Evolutionary conservation across 768 basidiomycete species (phyloP).

Genomic region (Polyporus arcularius): DNA sequence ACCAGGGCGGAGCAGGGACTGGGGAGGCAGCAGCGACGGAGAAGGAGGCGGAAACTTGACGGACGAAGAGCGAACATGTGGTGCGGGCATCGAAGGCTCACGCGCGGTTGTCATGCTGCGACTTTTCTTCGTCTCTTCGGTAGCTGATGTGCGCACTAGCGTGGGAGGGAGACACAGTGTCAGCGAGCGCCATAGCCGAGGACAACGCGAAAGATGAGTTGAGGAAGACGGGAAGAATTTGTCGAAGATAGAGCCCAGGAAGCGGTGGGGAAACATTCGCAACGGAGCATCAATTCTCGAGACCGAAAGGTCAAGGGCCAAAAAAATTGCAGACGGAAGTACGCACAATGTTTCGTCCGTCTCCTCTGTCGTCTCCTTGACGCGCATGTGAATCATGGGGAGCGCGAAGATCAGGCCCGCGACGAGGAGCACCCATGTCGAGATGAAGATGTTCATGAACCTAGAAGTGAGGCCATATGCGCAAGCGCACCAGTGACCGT

Average conservation of each 20-base stretch:
- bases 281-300: not conserved
- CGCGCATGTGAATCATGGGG: constrained; percentile 73
- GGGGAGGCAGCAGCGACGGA: not conserved
- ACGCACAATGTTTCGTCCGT: constrained; percentile 21
- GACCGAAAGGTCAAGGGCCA: not conserved
- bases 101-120: not conserved
- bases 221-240: not conserved
- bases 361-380: constrained; percentile 58
- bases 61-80: not conserved
- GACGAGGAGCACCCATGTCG: constrained; percentile 72
- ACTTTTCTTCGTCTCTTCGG: constrained; percentile 11
- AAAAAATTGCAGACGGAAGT: not conserved
- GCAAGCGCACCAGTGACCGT: not conserved
- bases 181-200: not conserved
- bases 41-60: not conserved
- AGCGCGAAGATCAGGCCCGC: constrained; percentile 66
- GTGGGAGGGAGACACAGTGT: not conserved
- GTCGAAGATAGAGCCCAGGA: not conserved
- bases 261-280: not conserved
- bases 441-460: constrained; percentile 72
- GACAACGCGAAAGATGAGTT: not conserved
- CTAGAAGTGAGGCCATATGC: constrained; percentile 17
- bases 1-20: not conserved
- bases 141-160: constrained; percentile 6
- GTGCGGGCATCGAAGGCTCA: not conserved